Evolutionary conservation across 164 flowering plant genomes (phyloP).

Genomic region (Stephania yunnanensis): DNA sequence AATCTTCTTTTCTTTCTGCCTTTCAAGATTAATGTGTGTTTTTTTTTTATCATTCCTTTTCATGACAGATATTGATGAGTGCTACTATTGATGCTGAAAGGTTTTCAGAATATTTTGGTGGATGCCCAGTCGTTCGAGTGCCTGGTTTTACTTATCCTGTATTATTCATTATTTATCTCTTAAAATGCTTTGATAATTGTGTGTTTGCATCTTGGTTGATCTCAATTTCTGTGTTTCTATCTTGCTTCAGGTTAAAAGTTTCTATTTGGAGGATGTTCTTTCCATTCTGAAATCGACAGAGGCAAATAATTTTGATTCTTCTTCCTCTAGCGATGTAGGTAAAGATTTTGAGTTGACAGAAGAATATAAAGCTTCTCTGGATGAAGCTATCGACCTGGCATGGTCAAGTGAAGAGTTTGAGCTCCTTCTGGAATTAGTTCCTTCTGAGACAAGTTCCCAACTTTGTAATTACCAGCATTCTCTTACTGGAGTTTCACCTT

Average conservation of each 20-base stretch:
- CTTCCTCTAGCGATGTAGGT: conserved; percentile 9
- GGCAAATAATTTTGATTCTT: conserved; percentile 36
- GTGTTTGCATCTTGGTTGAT: background rate
- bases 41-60: conserved; percentile 1
- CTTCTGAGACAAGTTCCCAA: conserved; percentile 43
- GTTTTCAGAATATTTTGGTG: conserved; percentile 90
- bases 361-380: conserved; percentile 54
- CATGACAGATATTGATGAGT: conserved; percentile 85
- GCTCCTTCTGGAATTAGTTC: conserved; percentile 60
- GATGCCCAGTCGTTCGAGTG: conserved; percentile 85
- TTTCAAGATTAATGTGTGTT: background rate
- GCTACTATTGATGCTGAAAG: conserved; percentile 93
- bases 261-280: conserved; percentile 84
- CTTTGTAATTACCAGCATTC: conserved; percentile 79
- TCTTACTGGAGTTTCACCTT: conserved; percentile 61
- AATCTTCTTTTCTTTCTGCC: background rate
- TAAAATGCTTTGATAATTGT: background rate
- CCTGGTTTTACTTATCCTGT: conserved; percentile 98
- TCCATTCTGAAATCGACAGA: conserved; percentile 45
- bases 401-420: conserved; percentile 79
- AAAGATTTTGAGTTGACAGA: conserved; percentile 36
- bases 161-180: conserved; percentile 12
- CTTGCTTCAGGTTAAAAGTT: conserved; percentile 63
- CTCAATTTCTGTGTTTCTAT: background rate
- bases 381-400: conserved; percentile 79